Evolutionary conservation across 1,284 basidiomycete genomes (phyloP), one percentile per base, ranked within the genome.

Genomic region (Pascua guehoae): DNA sequence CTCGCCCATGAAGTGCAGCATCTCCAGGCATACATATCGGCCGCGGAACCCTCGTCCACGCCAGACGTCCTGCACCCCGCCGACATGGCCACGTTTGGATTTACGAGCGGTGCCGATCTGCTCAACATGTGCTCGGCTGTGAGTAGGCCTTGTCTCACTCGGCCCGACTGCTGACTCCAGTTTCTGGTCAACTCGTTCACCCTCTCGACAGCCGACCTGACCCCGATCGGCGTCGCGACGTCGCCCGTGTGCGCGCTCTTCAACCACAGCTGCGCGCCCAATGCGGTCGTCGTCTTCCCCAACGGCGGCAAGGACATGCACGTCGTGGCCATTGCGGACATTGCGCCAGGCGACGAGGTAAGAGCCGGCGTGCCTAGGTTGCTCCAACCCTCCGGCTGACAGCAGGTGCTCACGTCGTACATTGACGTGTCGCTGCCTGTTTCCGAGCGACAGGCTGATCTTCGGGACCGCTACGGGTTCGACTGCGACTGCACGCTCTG

Each of bases 231-330:
- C 14, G 85, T 87, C 2, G 84, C 86, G 37, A 81, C 94, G 32
- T 88, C 89, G 0, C 91, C 92, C 0, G 66, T 84, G 0, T 79
- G 87, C 11, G 91, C 93, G 0, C 80, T 97, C 38, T 82, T 89
- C 64, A 98, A 97, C 67, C 94, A 98, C 70, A 89, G 91, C 0
- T 98, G 94, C 69, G 82, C 84, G 18, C 93, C 94, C 0, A 95
- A 96, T 65, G 90, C 88, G 0, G 89, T 88, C 32, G 83, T 94
- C 36, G 90, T 97, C 1, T 97, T 94, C 71, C 92, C 94, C 41
- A 64, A 66, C 5, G 77, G 75, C 1, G 65, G 62, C 12, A 54
- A 54, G 1, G 70, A 80, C 12, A 85, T 94, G 82, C 82, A 87
- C 42, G 81, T 93, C 10, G 78, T 92, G 14, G 85, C 87, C 0